Evolutionary conservation across 2,329 filamentous ascomycete genomes (phyloP).

Genomic region (Cryphonectria parasitica): DNA sequence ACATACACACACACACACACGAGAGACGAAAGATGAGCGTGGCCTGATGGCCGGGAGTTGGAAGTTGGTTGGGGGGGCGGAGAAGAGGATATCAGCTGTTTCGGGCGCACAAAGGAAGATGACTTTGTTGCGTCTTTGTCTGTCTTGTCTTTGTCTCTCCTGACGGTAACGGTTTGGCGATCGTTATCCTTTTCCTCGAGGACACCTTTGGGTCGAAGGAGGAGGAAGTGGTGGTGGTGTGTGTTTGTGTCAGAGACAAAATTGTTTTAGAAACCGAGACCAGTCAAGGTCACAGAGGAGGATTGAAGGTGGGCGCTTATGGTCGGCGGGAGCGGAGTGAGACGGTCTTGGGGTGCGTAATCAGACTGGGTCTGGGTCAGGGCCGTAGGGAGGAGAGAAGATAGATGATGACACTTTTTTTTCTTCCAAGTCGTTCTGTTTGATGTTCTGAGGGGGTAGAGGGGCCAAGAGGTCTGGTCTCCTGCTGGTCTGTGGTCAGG

Average conservation of each 20-base stretch:
- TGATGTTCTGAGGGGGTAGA: neutral
- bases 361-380: neutral
- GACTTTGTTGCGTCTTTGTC: neutral
- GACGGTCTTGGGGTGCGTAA: constrained; percentile 1
- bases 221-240: neutral
- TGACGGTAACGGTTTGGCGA: neutral
- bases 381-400: neutral
- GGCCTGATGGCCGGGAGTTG: neutral
- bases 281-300: neutral
- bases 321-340: neutral
- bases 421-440: neutral
- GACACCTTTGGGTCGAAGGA: neutral
- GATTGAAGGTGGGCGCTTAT: neutral
- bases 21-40: neutral
- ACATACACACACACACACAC: neutral
- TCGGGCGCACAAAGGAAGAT: neutral
- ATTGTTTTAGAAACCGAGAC: constrained; percentile 1
- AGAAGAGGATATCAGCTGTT: neutral
- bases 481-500: neutral
- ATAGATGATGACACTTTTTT: neutral
- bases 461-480: neutral
- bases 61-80: neutral
- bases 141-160: neutral
- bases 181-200: neutral
- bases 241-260: neutral